These are phyloP conservation scores for Aspergillus quadrilineatus DNA, from an alignment of 2,329 filamentous ascomycete genomes.

Conservation along the genomic window DNA sequence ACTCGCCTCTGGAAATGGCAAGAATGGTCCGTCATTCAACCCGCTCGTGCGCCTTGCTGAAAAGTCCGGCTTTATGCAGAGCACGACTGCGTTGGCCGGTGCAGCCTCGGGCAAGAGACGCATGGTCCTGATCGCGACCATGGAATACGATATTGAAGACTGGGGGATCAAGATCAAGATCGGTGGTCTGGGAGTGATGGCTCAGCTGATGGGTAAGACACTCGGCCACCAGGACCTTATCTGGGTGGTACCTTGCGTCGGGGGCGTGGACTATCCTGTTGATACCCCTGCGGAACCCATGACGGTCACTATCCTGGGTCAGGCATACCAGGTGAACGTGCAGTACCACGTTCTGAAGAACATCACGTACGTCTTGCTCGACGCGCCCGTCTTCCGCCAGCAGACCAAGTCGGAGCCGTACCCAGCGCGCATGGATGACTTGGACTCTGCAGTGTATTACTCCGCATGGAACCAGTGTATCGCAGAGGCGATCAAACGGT, in stretches of 20 bases:
- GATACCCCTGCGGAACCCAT: slow-evolving; percentile 62
- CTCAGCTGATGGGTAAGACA: slow-evolving; percentile 66
- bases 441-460: slow-evolving; percentile 67
- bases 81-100: slow-evolving; percentile 33
- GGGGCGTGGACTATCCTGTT: slow-evolving; percentile 62
- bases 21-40: slow-evolving; percentile 16
- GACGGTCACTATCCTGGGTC: slow-evolving; percentile 60
- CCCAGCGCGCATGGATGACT: slow-evolving; percentile 67
- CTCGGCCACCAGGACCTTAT: slow-evolving; percentile 64
- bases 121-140: slow-evolving; percentile 65
- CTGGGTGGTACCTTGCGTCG: slow-evolving; percentile 63
- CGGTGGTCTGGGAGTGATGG: slow-evolving; percentile 69
- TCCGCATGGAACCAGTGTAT: slow-evolving; percentile 71
- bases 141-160: slow-evolving; percentile 71
- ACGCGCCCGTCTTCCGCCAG: slow-evolving; percentile 65
- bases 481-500: slow-evolving; percentile 61
- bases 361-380: slow-evolving; percentile 67
- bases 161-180: slow-evolving; percentile 72
- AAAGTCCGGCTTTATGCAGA: slow-evolving; percentile 39
- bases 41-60: slow-evolving; percentile 37
- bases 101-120: slow-evolving; percentile 42
- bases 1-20: neutral
- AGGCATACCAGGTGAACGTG: slow-evolving; percentile 61
- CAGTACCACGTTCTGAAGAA: slow-evolving; percentile 64
- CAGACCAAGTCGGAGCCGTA: slow-evolving; percentile 65